Evolutionary conservation across 2,329 filamentous ascomycete genomes (phyloP).

Genomic region (Aspergillus pseudoglaucus): DNA sequence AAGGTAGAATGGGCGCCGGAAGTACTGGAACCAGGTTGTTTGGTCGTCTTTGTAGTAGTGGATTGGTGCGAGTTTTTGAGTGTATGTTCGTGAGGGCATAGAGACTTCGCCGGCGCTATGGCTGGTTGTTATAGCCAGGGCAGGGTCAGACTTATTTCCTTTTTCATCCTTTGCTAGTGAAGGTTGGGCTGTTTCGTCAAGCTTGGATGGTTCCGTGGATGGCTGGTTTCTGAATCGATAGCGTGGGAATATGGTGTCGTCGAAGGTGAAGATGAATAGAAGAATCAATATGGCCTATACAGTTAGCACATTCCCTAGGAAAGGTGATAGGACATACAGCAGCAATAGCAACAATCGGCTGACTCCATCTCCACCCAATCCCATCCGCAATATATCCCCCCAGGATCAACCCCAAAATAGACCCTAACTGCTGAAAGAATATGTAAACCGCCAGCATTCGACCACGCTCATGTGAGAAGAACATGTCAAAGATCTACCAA

Average conservation of each 20-base stretch:
- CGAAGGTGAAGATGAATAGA: constrained; percentile 28
- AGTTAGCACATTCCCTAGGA: background rate
- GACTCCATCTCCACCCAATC: constrained; percentile 31
- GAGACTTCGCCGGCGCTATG: constrained; percentile 9
- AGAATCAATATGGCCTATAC: constrained; percentile 17
- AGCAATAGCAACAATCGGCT: constrained; percentile 27
- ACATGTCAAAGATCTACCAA: constrained; percentile 31
- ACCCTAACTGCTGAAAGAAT: constrained; percentile 36
- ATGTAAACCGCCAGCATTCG: constrained; percentile 32
- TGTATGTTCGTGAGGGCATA: constrained; percentile 16
- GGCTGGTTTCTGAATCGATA: constrained; percentile 18
- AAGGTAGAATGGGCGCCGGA: constrained; percentile 34
- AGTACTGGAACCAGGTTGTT: constrained; percentile 36
- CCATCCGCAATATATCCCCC: constrained; percentile 31
- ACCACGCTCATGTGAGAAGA: constrained; percentile 34
- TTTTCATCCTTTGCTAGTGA: constrained; percentile 1
- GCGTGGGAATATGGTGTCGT: constrained; percentile 32
- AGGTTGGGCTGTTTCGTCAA: background rate
- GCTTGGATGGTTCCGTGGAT: background rate
- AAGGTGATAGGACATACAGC: constrained; percentile 14
- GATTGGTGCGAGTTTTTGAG: constrained; percentile 17
- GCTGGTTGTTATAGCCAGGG: constrained; percentile 10
- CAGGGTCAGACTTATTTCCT: constrained; percentile 1
- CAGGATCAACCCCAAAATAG: constrained; percentile 32
- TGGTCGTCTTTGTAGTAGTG: constrained; percentile 26